These are phyloP conservation scores for Phytomonas sp. DNA, from an alignment of 208 protist genomes.

Conservation along the genomic window DNA sequence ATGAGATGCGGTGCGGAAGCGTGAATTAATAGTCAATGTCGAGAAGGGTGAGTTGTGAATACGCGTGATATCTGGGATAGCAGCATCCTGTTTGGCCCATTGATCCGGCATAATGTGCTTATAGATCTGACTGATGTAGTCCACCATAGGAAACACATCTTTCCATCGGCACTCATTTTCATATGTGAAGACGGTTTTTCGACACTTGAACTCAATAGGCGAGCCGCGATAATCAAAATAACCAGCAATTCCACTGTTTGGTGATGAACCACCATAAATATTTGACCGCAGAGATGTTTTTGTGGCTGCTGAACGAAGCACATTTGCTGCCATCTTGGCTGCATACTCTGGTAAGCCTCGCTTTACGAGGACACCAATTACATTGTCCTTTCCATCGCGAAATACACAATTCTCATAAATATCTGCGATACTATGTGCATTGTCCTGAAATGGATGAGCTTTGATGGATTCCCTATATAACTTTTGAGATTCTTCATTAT, in stretches of 20 bases:
- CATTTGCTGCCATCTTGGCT: conserved; percentile 41
- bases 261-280: conserved; percentile 75
- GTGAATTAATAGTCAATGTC: conserved; percentile 86
- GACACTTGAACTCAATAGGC: conserved; percentile 73
- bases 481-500: conserved; percentile 32
- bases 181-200: conserved; percentile 84
- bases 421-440: conserved; percentile 53
- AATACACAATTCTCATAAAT: conserved; percentile 54
- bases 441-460: conserved; percentile 81
- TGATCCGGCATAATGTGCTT: conserved; percentile 42
- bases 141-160: conserved; percentile 77
- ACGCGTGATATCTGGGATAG: conserved; percentile 82
- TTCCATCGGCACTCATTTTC: conserved; percentile 60
- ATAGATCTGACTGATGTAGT: conserved; percentile 85
- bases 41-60: conserved; percentile 85
- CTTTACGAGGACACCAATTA: conserved; percentile 61
- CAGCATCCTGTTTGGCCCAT: conserved; percentile 67
- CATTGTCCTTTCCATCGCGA: conserved; percentile 50
- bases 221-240: conserved; percentile 88
- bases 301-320: conserved; percentile 60
- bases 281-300: conserved; percentile 53
- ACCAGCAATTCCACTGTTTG: conserved; percentile 83
- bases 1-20: conserved; percentile 85
- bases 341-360: conserved; percentile 57
- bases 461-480: conserved; percentile 55